A percentile compares a stretch with the other conserved stretches of the same genome.
These are phyloP conservation scores for Gamsiella multidivaricata DNA, from an alignment of 192 early-diverging fungal species.

Conservation along the genomic window DNA sequence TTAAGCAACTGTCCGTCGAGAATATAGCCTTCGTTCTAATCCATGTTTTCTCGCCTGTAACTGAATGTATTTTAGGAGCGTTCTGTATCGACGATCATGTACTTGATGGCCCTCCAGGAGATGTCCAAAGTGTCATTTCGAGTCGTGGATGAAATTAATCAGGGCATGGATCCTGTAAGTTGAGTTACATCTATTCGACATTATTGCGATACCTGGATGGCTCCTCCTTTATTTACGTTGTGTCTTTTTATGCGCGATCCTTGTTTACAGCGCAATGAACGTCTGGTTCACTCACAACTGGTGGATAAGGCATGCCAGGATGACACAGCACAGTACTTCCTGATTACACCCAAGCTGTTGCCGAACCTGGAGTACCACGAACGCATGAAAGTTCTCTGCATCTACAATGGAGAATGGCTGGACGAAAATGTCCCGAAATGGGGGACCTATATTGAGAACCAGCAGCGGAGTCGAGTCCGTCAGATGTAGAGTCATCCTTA, in stretches of 20 bases:
- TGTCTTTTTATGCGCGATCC: not conserved
- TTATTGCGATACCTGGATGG: no score
- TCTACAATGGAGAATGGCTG: slow-evolving; percentile 94
- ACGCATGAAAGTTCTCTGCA: slow-evolving; percentile 90
- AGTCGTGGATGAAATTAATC: slow-evolving; percentile 99
- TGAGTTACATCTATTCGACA: no score
- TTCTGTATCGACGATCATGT: slow-evolving; percentile 95
- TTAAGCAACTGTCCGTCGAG: no score
- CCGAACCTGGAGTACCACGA: slow-evolving; percentile 92
- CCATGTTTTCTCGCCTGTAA: no score
- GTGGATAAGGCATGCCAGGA: slow-evolving; percentile 82
- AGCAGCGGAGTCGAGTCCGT: slow-evolving; percentile 20
- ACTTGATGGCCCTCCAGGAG: slow-evolving; percentile 92
- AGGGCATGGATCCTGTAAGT: slow-evolving; percentile 94
- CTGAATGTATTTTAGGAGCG: slow-evolving; percentile 71
- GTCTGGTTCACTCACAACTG: slow-evolving; percentile 92
- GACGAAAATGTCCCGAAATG: slow-evolving; percentile 42
- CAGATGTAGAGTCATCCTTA: no score
- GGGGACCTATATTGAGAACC: slow-evolving; percentile 31
- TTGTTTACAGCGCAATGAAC: slow-evolving; percentile 78
- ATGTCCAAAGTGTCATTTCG: slow-evolving; percentile 93
- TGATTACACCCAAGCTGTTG: slow-evolving; percentile 99
- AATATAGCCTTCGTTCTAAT: no score
- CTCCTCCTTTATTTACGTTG: not conserved
- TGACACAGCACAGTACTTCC: slow-evolving; percentile 88